Base-by-base conservation (phyloP, 345 rosid genomes). In the Ricinus communis region DNA sequence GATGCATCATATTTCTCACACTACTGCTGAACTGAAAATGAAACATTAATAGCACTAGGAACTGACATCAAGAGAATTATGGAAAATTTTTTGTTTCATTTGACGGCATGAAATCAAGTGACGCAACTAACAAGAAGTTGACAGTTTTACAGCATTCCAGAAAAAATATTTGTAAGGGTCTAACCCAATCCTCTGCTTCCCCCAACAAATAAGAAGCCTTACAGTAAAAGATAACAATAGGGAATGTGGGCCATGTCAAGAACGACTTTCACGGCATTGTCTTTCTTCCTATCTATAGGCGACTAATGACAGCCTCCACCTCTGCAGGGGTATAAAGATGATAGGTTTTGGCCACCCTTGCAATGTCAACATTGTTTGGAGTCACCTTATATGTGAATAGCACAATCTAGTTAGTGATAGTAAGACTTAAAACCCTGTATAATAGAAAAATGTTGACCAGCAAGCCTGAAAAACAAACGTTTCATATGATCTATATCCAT, bases 321-420 rank as follows among this genome's bases (percentile, higher is more conserved):
- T 94, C 98, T 16, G 91, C 63, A 53, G 98, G 98, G 30, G 92
- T 85, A 80, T 94, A 91, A 22, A 94, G 87, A 81, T 94, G 96
- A 81, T 91, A 94, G 0, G 83, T 83, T 58, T 96, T 95, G 66
- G 97, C 84, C 41, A 94, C 98, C 80, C 78, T 87, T 2, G 97
- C 97, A 8, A 95, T 95, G 71, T 95, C 97, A 74, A 94, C 98
- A 65, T 94, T 94, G 69, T 86, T 94, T 9, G 97, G 97, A 28
- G 96, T 91, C 72, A 91, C 98, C 98, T 94, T 84, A 72, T 66
- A 78, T 43, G n/a, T n/a, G 12, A 66, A 15, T 7, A 60, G 60
- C 52, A 53, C 40, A 19, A 27, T 4, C 8, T 31, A 43, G 45
- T 43, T 19, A 31, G 12, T 13, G 19, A 38, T 7, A 30, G 11